A percentile compares a stretch with the other conserved stretches of the same genome.
phyloP scores from a whole-genome alignment of 768 basidiomycete species.

The Tulasnella sp. region DNA sequence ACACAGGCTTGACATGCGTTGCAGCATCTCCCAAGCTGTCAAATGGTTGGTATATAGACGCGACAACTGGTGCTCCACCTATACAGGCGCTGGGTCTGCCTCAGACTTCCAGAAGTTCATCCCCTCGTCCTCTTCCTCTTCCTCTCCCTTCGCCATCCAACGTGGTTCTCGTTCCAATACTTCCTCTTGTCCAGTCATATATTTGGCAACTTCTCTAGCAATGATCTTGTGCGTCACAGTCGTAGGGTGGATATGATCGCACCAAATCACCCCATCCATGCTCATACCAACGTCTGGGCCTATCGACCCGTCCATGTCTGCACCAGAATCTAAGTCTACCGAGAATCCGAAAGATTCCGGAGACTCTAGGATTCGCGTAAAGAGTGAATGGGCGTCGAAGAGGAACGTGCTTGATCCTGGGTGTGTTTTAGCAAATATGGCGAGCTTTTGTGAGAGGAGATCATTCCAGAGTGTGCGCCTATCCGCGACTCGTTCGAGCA shows the following conservation, averaged over 20 bases:
- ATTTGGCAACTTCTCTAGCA: neutral
- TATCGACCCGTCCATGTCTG: too few relatives aligned
- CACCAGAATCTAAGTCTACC: too few relatives aligned
- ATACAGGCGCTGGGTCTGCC: too few relatives aligned
- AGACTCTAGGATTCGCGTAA: slow-evolving; percentile 39
- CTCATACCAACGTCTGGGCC: slow-evolving; percentile 14
- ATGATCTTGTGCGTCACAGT: slow-evolving; percentile 10
- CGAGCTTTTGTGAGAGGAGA: slow-evolving; percentile 27
- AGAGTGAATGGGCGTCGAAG: slow-evolving; percentile 32
- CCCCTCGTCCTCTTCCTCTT: too few relatives aligned
- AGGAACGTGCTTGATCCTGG: slow-evolving; percentile 38
- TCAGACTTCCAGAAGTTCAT: too few relatives aligned
- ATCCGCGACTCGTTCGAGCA: too few relatives aligned
- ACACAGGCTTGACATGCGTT: too few relatives aligned
- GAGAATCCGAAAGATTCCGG: slow-evolving; percentile 35
- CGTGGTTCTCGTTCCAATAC: neutral
- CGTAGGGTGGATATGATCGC: slow-evolving; percentile 3
- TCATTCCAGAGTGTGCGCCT: slow-evolving; percentile 36
- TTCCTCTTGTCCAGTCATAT: neutral
- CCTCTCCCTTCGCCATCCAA: too few relatives aligned
- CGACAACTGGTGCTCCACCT: too few relatives aligned
- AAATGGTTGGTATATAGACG: too few relatives aligned
- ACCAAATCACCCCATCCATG: neutral
- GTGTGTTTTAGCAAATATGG: slow-evolving; percentile 33
- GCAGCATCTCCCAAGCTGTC: too few relatives aligned